Percentiles rank a stretch among this genome's conserved stretches.
These are phyloP conservation scores for Ocimum tenuiflorum DNA, from an alignment of 257 asterid species.

Conservation along the genomic window DNA sequence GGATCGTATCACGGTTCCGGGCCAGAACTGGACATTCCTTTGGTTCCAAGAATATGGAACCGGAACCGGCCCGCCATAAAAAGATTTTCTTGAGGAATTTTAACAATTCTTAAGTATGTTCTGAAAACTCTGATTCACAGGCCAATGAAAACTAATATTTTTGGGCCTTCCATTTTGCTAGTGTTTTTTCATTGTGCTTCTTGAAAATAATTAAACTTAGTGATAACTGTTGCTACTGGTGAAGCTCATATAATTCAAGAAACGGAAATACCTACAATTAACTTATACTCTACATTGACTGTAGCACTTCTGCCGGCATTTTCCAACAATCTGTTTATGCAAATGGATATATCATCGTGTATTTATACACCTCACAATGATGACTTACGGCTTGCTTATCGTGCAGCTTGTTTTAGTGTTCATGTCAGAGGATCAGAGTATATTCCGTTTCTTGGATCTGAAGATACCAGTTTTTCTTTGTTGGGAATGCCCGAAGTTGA, in stretches of 20 bases:
- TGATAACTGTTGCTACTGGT: neutral
- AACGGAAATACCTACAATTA: neutral
- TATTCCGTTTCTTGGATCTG: slow-evolving; percentile 68
- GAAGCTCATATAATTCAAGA: neutral
- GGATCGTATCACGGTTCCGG: too few species aligned
- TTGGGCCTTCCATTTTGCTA: neutral
- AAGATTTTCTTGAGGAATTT: neutral
- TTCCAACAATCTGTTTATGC: neutral
- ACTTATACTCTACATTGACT: neutral
- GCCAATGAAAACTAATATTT: neutral
- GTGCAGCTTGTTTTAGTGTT: slow-evolving; percentile 88
- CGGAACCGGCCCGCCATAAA: too few species aligned
- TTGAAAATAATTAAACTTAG: neutral
- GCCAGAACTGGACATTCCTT: too few species aligned
- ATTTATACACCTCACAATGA: neutral
- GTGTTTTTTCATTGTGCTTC: neutral
- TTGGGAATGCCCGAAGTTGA: slow-evolving; percentile 45
- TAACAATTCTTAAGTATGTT: neutral
- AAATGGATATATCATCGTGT: neutral
- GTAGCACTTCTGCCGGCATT: neutral
- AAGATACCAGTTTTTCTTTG: slow-evolving; percentile 42
- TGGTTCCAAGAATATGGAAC: too few species aligned
- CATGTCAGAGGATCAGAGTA: slow-evolving; percentile 95
- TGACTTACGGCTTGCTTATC: slow-evolving; percentile 19
- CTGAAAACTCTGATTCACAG: neutral